Base-by-base conservation (phyloP, 805 yeast genomes). In the Suhomyces pyralidae region DNA sequence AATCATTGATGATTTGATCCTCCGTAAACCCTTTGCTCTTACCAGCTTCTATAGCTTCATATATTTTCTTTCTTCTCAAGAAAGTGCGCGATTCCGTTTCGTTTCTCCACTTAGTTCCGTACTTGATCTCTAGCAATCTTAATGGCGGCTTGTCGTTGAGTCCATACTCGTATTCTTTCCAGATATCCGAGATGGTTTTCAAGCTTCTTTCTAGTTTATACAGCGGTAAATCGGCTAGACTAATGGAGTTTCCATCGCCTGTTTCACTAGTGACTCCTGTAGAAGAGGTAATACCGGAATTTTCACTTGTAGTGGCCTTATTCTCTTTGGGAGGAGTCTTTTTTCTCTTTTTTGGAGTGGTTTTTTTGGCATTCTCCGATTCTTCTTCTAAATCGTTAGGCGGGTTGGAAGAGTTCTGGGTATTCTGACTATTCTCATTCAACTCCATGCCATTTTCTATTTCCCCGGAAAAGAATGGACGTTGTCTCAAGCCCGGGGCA, bases 91-190 rank as follows among this genome's bases (percentile, higher is more conserved):
- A 76, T 28, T 79, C 79, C 0, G 84, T 83, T 47, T 71, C 83
- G 48, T 80, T 69, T 61, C 86, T 72, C 86, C 86, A 82, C 34
- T 78, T 76, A 1, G 83, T 75, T 49, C 77, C 78, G 56, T 74
- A 82, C 54, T 77, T 72, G 6, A 61, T 52, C 58, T 82, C 85
- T 63, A 82, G 64, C 10, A 76, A 67, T 54, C 74, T 75, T 38
- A 81, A 71, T 3, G 85, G 79, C 0, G 84, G 84, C 57, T 81
- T 81, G 2, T 75, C 80, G 50, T 77, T 71, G 5, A 78, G 55
- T 0, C 85, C 85, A 50, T 76, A 74, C 5, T 79, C 74, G 54
- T 81, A 82, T 61, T 82, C 86, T 56, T 74, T 71, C 86, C 86
- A 82, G 17, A 82, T 76, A 55, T 81, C 85, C 38, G 53, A 45